These are phyloP conservation scores for Alternaria triticina DNA, from an alignment of 2,329 filamentous ascomycete genomes.

Conservation along the genomic window DNA sequence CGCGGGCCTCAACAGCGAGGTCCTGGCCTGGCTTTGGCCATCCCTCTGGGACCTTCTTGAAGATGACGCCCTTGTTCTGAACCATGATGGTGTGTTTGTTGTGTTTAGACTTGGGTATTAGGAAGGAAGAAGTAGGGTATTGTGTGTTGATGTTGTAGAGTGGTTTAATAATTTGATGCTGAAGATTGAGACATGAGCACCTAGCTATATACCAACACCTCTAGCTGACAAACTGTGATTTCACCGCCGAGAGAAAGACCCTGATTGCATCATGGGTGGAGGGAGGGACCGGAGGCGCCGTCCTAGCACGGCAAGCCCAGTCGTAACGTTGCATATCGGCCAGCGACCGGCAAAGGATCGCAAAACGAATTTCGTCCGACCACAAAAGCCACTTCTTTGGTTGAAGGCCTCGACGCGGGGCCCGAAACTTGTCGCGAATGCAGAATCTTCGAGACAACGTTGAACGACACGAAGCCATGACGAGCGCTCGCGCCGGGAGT, in stretches of 20 bases:
- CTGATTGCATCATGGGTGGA: constrained; percentile 24
- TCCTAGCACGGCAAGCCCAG: not conserved
- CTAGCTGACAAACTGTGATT: constrained; percentile 14
- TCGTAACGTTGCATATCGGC: constrained; percentile 6
- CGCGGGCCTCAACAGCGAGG: constrained; percentile 68
- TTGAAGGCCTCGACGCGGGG: constrained; percentile 2
- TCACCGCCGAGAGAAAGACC: constrained; percentile 11
- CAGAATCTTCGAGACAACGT: constrained; percentile 12
- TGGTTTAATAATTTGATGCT: constrained; percentile 1
- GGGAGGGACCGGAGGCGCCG: not conserved
- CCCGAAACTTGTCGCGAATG: constrained; percentile 2
- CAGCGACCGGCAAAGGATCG: constrained; percentile 15
- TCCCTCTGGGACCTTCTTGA: constrained; percentile 71
- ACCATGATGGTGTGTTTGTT: constrained; percentile 51
- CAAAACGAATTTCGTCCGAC: not conserved
- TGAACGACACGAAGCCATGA: constrained; percentile 20
- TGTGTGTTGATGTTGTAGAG: not conserved
- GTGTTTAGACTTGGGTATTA: not conserved
- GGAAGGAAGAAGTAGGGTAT: constrained; percentile 1
- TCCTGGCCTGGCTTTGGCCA: constrained; percentile 74
- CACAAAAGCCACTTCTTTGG: not conserved
- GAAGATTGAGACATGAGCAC: not conserved
- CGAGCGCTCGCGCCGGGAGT: constrained; percentile 22
- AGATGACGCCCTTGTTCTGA: constrained; percentile 78
- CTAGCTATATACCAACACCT: constrained; percentile 16